These are phyloP conservation scores for Populus hybrid DNA, from an alignment of 441 rosid species.

Conservation along the genomic window DNA sequence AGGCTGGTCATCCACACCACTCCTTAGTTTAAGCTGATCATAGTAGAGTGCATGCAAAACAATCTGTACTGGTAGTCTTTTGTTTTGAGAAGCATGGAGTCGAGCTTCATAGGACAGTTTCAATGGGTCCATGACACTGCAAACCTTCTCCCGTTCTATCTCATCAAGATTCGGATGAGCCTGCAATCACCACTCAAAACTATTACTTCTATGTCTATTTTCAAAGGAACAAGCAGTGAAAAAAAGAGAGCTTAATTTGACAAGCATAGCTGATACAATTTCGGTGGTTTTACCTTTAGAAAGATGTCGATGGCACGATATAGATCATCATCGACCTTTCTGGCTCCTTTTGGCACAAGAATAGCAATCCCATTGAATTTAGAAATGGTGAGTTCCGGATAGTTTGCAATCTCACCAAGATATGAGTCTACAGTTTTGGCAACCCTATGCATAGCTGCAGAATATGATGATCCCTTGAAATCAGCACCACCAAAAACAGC, in stretches of 20 bases:
- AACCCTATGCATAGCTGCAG: constrained; percentile 55
- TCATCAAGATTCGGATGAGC: constrained; percentile 80
- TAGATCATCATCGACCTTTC: constrained; percentile 74
- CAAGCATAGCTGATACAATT: neutral
- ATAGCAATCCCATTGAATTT: constrained; percentile 72
- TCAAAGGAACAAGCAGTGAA: neutral
- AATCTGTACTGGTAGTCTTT: constrained; percentile 70
- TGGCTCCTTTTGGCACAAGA: constrained; percentile 62
- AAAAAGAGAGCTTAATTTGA: neutral
- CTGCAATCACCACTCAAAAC: constrained; percentile 22
- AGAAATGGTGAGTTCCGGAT: constrained; percentile 55
- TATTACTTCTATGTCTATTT: neutral
- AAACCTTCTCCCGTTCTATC: constrained; percentile 78
- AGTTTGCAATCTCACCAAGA: constrained; percentile 68
- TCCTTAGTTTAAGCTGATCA: constrained; percentile 71
- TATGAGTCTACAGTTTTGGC: constrained; percentile 68
- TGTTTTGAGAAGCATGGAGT: constrained; percentile 82
- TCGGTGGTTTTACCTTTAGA: constrained; percentile 48
- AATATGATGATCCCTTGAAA: constrained; percentile 33
- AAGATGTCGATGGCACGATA: constrained; percentile 83
- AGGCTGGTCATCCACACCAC: constrained; percentile 42
- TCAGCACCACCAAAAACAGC: constrained; percentile 60
- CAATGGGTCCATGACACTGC: constrained; percentile 69
- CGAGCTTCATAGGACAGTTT: constrained; percentile 78
- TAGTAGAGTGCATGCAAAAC: constrained; percentile 68